These are phyloP conservation scores for Pelargonium australe DNA, from an alignment of 441 rosid genomes.

Conservation along the genomic window DNA sequence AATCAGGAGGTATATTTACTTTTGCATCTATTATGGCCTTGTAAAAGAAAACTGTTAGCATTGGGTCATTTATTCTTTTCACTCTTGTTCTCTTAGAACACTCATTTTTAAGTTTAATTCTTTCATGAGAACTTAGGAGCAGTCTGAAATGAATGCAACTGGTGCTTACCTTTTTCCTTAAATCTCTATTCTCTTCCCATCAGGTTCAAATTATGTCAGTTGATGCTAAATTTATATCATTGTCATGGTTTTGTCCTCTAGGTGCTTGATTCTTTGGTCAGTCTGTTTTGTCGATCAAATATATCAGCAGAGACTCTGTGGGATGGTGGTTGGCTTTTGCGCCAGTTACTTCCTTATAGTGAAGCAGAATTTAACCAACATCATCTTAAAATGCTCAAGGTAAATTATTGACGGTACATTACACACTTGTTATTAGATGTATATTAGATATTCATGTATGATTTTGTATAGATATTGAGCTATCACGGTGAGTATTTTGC, in stretches of 20 bases:
- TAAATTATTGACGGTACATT: constrained; percentile 26
- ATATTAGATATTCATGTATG: neutral
- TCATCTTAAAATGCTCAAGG: constrained; percentile 72
- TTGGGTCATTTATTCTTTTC: neutral
- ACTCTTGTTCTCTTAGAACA: neutral
- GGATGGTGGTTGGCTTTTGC: constrained; percentile 99
- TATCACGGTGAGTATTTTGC: neutral
- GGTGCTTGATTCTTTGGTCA: constrained; percentile 89
- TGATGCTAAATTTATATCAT: neutral
- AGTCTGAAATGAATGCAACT: neutral
- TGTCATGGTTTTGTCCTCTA: constrained; percentile 30
- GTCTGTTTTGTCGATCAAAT: constrained; percentile 79
- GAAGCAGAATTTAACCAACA: constrained; percentile 74
- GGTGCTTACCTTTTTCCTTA: neutral
- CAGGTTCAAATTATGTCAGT: too few relatives aligned
- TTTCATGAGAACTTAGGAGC: neutral
- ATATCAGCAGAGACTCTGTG: constrained; percentile 90
- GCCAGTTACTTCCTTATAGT: constrained; percentile 84
- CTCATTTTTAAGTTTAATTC: neutral
- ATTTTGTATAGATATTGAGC: neutral
- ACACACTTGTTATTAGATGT: neutral
- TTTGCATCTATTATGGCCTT: too few relatives aligned
- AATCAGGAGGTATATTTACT: too few relatives aligned
- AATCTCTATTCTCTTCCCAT: too few relatives aligned
- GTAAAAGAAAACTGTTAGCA: neutral